Evolutionary conservation across 2,329 filamentous ascomycete genomes (phyloP), one percentile per base, ranked within the genome.

Genomic region (Cladophialophora bantiana): DNA sequence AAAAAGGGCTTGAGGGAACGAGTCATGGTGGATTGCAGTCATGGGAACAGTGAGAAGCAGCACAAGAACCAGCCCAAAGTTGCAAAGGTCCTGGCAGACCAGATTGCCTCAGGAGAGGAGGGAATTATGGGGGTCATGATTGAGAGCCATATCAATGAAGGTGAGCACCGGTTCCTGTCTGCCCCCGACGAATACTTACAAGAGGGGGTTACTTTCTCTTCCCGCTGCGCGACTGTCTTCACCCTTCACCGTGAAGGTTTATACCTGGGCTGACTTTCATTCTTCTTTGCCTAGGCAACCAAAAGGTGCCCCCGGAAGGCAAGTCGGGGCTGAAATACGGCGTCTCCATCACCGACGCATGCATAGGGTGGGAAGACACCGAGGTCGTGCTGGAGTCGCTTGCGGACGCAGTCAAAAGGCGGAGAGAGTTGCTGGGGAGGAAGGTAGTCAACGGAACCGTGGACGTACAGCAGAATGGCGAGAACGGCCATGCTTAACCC

Each of bases 21-120:
- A 70, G 90, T 99, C 82, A 99, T 99, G 95, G 89, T 99, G 66
- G 95, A 99, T 81, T 99, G 95, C 85, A 97, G 94, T 26, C 95
- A 99, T 78, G 95, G 95, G 64, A 99, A 99, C 84, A 98, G 94
- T 20, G 92, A 91, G 80, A 99, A 99, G 84, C 89, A 98, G 83
- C 94, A 98, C 84, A 90, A 91, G 75, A 99, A 99, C 82, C 94
- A 99, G 83, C 95, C 95, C 75, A 90, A 94, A 82, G 94, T 98
- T 53, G 93, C 94, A 71, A 87, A 90, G 78, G 85, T 85, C 60
- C 83, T 99, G 68, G 90, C 86, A 36, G 92, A 96, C 62, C 94
- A 99, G 83, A 85, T 99, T 71, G 89, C 90, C 59, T 89, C 90
- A 71, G 94, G 94, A 67, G 92, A 99, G 83, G 90, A 88, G 66